Evolutionary conservation across 352 stramenopile genomes (phyloP).

Genomic region (Phytophthora pseudosyringae): DNA sequence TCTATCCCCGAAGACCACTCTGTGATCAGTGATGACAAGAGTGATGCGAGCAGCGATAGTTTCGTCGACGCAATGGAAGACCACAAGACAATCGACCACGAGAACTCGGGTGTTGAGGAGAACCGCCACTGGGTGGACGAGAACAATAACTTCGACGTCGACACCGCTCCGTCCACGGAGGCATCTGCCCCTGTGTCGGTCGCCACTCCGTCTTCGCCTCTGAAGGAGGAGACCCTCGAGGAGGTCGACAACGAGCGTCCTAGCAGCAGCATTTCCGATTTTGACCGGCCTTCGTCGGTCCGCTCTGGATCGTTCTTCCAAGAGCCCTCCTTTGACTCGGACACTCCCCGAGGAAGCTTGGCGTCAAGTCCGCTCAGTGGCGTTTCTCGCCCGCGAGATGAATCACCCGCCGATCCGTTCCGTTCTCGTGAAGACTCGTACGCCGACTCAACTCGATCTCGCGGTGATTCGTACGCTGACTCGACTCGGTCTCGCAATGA

Average conservation of each 20-base stretch:
- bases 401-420: slow-evolving; percentile 24
- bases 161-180: slow-evolving; percentile 4
- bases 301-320: slow-evolving; percentile 42
- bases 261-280: slow-evolving; percentile 43
- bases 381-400: slow-evolving; percentile 21
- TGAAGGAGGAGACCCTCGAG: slow-evolving; percentile 1
- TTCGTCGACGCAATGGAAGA: slow-evolving; percentile 44
- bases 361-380: slow-evolving; percentile 37
- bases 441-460: slow-evolving; percentile 29
- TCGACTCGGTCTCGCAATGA: slow-evolving; percentile 28
- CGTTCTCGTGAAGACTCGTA: slow-evolving; percentile 39
- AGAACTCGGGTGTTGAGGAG: slow-evolving; percentile 14
- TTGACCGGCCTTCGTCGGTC: slow-evolving; percentile 36
- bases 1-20: slow-evolving; percentile 28
- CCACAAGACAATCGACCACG: slow-evolving; percentile 18
- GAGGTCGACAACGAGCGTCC: slow-evolving; percentile 20
- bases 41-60: slow-evolving; percentile 38
- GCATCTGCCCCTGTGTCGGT: neutral
- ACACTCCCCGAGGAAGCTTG: slow-evolving; percentile 43
- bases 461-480: slow-evolving; percentile 35
- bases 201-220: neutral
- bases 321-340: slow-evolving; percentile 43
- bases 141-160: slow-evolving; percentile 13
- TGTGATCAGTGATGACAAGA: slow-evolving; percentile 24
- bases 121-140: slow-evolving; percentile 15